These are phyloP conservation scores for Russula compacta DNA, from an alignment of 768 basidiomycete species.

Conservation along the genomic window DNA sequence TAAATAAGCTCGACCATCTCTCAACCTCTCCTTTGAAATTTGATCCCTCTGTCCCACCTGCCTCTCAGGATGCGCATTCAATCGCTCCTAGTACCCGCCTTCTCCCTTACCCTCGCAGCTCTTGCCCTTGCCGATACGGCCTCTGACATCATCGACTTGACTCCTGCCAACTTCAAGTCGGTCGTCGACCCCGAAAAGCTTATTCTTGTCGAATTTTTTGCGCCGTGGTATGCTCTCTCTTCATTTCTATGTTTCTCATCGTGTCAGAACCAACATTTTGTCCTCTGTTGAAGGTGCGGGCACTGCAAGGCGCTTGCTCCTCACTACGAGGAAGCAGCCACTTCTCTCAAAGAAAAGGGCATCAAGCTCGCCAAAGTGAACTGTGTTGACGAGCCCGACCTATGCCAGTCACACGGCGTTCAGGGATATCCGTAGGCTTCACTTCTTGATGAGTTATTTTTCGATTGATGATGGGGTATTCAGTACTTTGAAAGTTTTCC, in stretches of 20 bases:
- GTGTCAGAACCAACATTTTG: neutral
- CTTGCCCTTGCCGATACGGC: constrained; percentile 44
- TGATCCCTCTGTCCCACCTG: constrained; percentile 12
- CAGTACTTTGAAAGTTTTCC: constrained; percentile 89
- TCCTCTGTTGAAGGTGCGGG: constrained; percentile 59
- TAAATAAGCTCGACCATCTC: neutral
- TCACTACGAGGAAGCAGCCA: constrained; percentile 91
- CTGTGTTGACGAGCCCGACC: constrained; percentile 88
- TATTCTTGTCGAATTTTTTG: constrained; percentile 92
- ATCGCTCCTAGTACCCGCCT: constrained; percentile 37
- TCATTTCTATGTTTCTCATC: neutral
- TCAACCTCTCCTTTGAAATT: neutral
- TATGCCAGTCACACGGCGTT: constrained; percentile 82
- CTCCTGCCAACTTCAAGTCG: constrained; percentile 56
- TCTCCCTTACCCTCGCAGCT: constrained; percentile 45
- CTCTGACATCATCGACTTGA: constrained; percentile 80
- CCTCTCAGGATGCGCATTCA: constrained; percentile 59
- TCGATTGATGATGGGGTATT: neutral
- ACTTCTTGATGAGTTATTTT: neutral
- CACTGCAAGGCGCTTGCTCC: constrained; percentile 95
- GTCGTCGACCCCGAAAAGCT: constrained; percentile 57
- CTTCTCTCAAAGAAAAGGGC: constrained; percentile 77
- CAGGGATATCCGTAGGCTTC: constrained; percentile 85
- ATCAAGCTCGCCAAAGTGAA: constrained; percentile 95
- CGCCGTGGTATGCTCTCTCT: constrained; percentile 52